Evolutionary conservation across 2,329 filamentous ascomycete species (phyloP).

Genomic region (Beauveria sp.): DNA sequence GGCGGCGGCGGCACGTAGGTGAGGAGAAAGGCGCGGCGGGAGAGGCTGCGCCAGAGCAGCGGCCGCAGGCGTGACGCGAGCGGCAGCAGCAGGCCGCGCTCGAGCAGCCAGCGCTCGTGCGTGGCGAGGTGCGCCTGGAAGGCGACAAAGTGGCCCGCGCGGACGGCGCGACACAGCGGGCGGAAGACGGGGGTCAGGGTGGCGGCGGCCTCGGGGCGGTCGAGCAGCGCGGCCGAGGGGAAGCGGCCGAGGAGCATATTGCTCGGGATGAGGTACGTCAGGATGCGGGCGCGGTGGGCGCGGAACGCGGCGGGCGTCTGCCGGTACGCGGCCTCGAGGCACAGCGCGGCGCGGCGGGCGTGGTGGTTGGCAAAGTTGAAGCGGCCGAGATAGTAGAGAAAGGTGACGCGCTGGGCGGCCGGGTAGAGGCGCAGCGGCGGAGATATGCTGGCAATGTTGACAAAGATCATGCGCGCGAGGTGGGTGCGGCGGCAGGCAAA

Average conservation of each 20-base stretch:
- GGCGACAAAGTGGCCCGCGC: conserved; percentile 62
- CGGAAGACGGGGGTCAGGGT: conserved; percentile 59
- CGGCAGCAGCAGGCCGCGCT: conserved; percentile 66
- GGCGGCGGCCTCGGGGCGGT: conserved; percentile 59
- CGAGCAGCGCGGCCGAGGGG: conserved; percentile 59
- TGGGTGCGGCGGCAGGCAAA: conserved; percentile 82
- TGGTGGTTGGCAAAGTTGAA: conserved; percentile 83
- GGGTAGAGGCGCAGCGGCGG: conserved; percentile 77
- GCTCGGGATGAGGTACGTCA: conserved; percentile 74
- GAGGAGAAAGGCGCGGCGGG: conserved; percentile 69
- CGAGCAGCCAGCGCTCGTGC: conserved; percentile 65
- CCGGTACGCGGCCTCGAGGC: conserved; percentile 71
- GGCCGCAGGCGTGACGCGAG: conserved; percentile 72
- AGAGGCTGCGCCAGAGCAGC: conserved; percentile 75
- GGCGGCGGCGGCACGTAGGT: conserved; percentile 62
- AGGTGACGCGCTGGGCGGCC: conserved; percentile 80
- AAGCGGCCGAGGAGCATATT: conserved; percentile 83
- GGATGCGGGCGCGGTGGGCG: conserved; percentile 69
- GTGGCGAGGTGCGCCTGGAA: conserved; percentile 63
- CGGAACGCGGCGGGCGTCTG: conserved; percentile 56
- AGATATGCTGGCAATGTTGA: conserved; percentile 76
- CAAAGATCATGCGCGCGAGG: conserved; percentile 80
- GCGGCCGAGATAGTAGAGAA: conserved; percentile 87
- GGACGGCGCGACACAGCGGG: conserved; percentile 66
- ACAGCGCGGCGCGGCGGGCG: conserved; percentile 68